Conservation (phyloP, 2,329 filamentous ascomycete genomes). For the Exophiala spinifera region DNA sequence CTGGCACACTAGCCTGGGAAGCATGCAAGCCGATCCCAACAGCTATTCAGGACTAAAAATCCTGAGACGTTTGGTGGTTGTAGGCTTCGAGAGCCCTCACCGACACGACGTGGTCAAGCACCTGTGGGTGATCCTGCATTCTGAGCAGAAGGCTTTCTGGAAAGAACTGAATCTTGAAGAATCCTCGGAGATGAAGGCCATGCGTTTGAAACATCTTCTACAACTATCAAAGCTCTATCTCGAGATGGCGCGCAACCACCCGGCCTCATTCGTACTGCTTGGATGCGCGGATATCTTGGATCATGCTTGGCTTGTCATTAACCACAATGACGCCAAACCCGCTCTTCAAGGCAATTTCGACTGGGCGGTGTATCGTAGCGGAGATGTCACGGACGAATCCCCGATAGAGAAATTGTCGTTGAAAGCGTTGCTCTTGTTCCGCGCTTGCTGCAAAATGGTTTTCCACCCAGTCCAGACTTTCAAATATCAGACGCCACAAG, state of each 20-base stretch:
- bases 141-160: slow-evolving; percentile 75
- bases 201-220: slow-evolving; percentile 80
- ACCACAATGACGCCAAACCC: slow-evolving; percentile 33
- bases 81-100: slow-evolving; percentile 81
- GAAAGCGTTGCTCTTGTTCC: slow-evolving; percentile 76
- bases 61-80: slow-evolving; percentile 72
- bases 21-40: slow-evolving; percentile 40
- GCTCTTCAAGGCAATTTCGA: slow-evolving; percentile 25
- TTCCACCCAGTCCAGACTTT: slow-evolving; percentile 79
- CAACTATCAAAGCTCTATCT: slow-evolving; percentile 91
- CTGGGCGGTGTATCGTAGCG: slow-evolving; percentile 45
- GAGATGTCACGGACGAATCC: slow-evolving; percentile 48
- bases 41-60: slow-evolving; percentile 66
- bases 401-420: slow-evolving; percentile 76
- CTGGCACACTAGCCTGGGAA: slow-evolving; percentile 41
- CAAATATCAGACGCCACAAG: slow-evolving; percentile 71
- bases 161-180: slow-evolving; percentile 57
- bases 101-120: slow-evolving; percentile 70
- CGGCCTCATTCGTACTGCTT: slow-evolving; percentile 77
- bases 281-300: slow-evolving; percentile 73
- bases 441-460: slow-evolving; percentile 80
- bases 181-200: slow-evolving; percentile 50
- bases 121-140: slow-evolving; percentile 76
- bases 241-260: slow-evolving; percentile 75
- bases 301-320: slow-evolving; percentile 81